phyloP scores from a whole-genome alignment of 768 basidiomycete species.

The Gymnopilus junonius region DNA sequence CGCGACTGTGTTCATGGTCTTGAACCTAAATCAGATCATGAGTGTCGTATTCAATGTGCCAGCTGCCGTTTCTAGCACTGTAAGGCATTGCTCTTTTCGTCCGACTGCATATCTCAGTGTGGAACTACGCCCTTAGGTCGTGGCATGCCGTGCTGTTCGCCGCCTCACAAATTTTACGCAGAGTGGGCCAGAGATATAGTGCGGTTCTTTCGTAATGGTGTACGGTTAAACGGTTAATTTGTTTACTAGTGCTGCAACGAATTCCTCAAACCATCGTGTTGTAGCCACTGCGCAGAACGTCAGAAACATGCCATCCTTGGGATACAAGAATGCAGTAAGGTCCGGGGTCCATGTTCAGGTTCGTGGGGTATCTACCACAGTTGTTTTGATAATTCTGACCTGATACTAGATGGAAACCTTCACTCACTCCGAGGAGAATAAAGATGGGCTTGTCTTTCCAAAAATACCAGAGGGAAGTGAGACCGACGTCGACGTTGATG shows the following conservation, averaged over 20 bases:
- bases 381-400: neutral
- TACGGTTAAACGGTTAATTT: neutral
- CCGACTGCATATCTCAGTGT: neutral
- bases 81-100: slow-evolving; percentile 27
- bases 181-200: slow-evolving; percentile 50
- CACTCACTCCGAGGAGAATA: slow-evolving; percentile 39
- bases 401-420: slow-evolving; percentile 52
- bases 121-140: slow-evolving; percentile 42
- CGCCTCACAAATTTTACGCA: slow-evolving; percentile 56
- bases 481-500: slow-evolving; percentile 36
- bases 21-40: slow-evolving; percentile 71
- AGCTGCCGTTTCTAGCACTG: slow-evolving; percentile 58
- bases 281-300: slow-evolving; percentile 9
- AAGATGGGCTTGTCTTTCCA: slow-evolving; percentile 20
- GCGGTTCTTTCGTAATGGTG: slow-evolving; percentile 21
- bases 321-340: slow-evolving; percentile 18
- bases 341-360: slow-evolving; percentile 54
- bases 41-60: slow-evolving; percentile 68
- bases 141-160: slow-evolving; percentile 63
- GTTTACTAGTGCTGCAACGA: slow-evolving; percentile 22
- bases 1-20: slow-evolving; percentile 66
- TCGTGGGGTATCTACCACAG: slow-evolving; percentile 1
- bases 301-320: slow-evolving; percentile 27
- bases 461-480: slow-evolving; percentile 32
- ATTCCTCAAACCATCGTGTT: slow-evolving; percentile 30